Percentiles rank a stretch among this genome's conserved stretches.
Conservation (phyloP, 495 filamentous ascomycete genomes). For the Lindgomyces ingoldianus region DNA sequence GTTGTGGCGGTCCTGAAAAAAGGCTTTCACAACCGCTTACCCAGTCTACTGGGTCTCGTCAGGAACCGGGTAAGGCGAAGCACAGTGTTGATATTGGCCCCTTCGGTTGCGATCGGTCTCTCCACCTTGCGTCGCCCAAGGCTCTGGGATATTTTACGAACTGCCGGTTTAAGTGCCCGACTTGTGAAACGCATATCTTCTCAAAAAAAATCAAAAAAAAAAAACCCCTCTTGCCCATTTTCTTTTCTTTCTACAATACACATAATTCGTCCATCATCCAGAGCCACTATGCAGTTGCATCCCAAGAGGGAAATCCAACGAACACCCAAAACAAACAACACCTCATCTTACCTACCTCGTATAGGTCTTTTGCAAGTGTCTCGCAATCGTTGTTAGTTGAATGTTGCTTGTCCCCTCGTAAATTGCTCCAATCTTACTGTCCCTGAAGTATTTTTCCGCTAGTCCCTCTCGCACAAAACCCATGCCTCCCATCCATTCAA, state of each 20-base stretch:
- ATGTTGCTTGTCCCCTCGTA: constrained; percentile 92
- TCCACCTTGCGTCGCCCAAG: neutral
- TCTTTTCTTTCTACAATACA: neutral
- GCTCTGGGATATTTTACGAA: neutral
- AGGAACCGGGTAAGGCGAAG: neutral
- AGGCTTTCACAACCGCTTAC: no score
- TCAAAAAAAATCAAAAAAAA: neutral
- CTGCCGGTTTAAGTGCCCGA: neutral
- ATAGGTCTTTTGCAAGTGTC: constrained; percentile 88
- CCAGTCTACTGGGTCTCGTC: neutral
- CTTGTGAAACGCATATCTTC: neutral
- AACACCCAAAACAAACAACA: neutral
- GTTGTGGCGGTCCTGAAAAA: no score
- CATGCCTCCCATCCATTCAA: constrained; percentile 99
- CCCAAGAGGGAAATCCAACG: no score
- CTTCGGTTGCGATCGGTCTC: neutral
- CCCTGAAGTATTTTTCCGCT: constrained; percentile 96
- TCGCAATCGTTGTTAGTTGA: constrained; percentile 91
- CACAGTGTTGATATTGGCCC: neutral
- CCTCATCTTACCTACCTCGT: constrained; percentile 50
- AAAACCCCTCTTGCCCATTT: neutral
- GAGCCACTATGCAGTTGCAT: neutral
- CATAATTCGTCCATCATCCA: neutral
- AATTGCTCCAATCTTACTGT: constrained; percentile 98
- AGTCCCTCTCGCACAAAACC: constrained; percentile 93